Conservation (phyloP, 2,329 filamentous ascomycete genomes). For the Geosmithia flava region DNA sequence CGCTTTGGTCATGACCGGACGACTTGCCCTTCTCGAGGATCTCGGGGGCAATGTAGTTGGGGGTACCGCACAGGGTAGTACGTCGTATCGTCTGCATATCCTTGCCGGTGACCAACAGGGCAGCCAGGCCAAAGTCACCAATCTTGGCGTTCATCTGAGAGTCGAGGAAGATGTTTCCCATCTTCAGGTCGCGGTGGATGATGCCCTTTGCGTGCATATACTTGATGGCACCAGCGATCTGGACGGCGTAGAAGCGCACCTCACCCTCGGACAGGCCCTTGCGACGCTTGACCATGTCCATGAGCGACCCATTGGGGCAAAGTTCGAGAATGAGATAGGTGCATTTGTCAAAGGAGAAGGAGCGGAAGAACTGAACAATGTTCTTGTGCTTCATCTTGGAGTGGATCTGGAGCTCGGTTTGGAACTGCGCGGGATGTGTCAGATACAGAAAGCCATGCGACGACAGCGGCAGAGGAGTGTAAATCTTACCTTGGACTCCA, state of each 20-base stretch:
- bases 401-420: constrained; percentile 89
- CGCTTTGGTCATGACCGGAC: constrained; percentile 92
- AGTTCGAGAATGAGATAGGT: constrained; percentile 93
- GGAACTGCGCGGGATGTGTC: constrained; percentile 32
- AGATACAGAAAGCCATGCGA: constrained; percentile 7
- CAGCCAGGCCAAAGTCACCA: constrained; percentile 91
- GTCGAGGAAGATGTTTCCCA: constrained; percentile 95
- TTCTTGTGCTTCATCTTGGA: constrained; percentile 95
- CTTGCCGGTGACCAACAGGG: constrained; percentile 79
- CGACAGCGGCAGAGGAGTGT: neutral
- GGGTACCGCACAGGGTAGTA: constrained; percentile 91
- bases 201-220: constrained; percentile 95
- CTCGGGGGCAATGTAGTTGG: constrained; percentile 96
- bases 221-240: constrained; percentile 93
- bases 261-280: constrained; percentile 88
- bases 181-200: constrained; percentile 93
- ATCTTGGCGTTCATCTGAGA: constrained; percentile 95
- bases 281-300: constrained; percentile 93
- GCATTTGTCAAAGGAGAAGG: constrained; percentile 78
- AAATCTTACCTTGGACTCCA: constrained; percentile 64
- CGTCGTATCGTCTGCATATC: constrained; percentile 76
- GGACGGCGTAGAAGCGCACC: constrained; percentile 84
- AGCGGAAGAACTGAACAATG: constrained; percentile 89
- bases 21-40: constrained; percentile 89
- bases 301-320: constrained; percentile 89